A percentile compares a stretch with the other conserved stretches of the same genome.
phyloP scores from a whole-genome alignment of 306 rosid species.

The Glycine tomentella region DNA sequence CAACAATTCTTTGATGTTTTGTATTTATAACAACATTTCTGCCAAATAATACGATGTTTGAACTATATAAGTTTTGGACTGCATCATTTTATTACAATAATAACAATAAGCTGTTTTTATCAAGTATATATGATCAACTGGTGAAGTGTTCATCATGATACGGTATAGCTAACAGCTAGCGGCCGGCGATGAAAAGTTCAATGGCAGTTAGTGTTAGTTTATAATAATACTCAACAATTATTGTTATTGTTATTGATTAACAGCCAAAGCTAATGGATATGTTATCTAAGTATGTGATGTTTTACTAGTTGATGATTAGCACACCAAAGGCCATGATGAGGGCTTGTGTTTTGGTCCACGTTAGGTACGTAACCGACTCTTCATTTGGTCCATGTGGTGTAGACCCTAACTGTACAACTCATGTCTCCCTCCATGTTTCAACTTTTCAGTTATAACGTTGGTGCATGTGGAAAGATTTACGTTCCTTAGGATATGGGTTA shows the following conservation, averaged over 20 bases:
- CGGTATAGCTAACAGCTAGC: no score
- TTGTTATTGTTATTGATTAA: not conserved
- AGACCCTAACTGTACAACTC: conserved; percentile 44
- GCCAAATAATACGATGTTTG: no score
- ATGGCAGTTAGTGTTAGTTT: not conserved
- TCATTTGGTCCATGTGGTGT: conserved; percentile 54
- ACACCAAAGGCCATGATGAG: conserved; percentile 27
- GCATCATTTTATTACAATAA: not conserved
- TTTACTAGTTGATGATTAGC: conserved; percentile 36
- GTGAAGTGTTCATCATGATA: not conserved
- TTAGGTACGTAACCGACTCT: conserved; percentile 44
- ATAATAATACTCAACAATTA: not conserved
- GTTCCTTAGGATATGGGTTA: conserved; percentile 39
- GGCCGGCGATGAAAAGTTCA: not conserved
- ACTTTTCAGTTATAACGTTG: conserved; percentile 11
- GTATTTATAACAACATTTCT: not conserved
- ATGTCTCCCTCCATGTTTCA: conserved; percentile 34
- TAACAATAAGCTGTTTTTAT: not conserved
- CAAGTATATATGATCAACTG: not conserved
- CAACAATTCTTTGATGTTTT: no score
- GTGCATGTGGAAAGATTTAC: not conserved
- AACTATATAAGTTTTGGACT: not conserved
- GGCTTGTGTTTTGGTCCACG: conserved; percentile 31
- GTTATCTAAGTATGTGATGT: not conserved
- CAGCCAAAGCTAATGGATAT: not conserved